Evolutionary conservation across 169 alveolate species (phyloP).

Genomic region (Eimeria maxima): DNA sequence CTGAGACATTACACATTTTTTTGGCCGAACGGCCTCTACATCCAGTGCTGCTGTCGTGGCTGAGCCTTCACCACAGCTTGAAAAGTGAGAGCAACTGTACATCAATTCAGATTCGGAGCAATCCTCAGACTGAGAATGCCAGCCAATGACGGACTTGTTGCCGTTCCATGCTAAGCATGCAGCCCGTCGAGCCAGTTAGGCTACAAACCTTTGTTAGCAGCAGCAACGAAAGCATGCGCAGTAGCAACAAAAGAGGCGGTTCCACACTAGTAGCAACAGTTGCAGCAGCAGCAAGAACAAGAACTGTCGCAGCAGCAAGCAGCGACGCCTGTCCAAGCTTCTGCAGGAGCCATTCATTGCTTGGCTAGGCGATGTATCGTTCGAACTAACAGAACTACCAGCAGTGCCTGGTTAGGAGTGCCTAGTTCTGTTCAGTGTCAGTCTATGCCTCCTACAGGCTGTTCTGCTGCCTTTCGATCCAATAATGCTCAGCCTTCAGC

Average conservation of each 20-base stretch:
- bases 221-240: neutral
- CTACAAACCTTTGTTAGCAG: neutral
- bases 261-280: neutral
- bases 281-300: neutral
- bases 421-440: neutral
- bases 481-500: too few relatives aligned
- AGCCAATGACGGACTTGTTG: neutral
- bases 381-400: neutral
- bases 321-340: neutral
- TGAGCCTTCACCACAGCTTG: neutral
- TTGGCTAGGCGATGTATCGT: neutral
- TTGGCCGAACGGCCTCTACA: too few relatives aligned
- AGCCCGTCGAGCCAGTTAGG: neutral
- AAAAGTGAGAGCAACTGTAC: neutral
- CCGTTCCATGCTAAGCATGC: neutral
- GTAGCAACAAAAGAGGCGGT: neutral
- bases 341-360: neutral
- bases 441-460: neutral
- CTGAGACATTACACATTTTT: neutral
- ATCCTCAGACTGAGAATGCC: neutral
- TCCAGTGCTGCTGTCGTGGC: too few relatives aligned
- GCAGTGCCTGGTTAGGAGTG: too few relatives aligned
- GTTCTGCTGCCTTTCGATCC: neutral
- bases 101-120: neutral
- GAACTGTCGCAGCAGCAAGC: neutral